Percentiles rank a stretch among this genome's conserved stretches.
These are phyloP conservation scores for Solanum sparsipilum DNA, from an alignment of 257 asterid species.

Conservation along the genomic window DNA sequence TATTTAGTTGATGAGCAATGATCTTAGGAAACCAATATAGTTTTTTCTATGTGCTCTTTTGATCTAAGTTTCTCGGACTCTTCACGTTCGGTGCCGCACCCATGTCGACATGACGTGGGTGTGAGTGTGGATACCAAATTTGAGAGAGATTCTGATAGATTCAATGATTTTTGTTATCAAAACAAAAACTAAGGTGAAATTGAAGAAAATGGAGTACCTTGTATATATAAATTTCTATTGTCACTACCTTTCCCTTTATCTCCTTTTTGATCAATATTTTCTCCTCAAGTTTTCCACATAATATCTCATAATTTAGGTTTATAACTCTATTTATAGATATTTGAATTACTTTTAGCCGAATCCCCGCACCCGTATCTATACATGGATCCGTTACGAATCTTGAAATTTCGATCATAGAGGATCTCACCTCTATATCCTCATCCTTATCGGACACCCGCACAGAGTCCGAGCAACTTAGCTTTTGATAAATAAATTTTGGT, in stretches of 20 bases:
- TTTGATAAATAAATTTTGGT: not conserved
- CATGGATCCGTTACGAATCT: not conserved
- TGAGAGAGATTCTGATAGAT: not conserved
- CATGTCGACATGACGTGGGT: not conserved
- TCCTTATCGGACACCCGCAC: not conserved
- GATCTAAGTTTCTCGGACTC: not conserved
- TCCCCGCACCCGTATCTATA: not conserved
- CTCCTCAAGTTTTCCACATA: not conserved
- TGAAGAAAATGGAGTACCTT: not conserved
- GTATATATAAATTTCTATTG: not conserved
- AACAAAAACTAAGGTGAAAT: not conserved
- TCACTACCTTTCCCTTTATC: not conserved
- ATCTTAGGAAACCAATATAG: not conserved
- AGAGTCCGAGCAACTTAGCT: not conserved
- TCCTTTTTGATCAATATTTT: too few species aligned
- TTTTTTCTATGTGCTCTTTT: not conserved
- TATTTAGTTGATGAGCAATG: not conserved
- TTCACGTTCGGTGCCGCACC: not conserved
- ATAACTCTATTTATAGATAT: not conserved
- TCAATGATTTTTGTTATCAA: too few species aligned
- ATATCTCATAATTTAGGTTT: not conserved
- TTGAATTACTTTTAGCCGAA: not conserved
- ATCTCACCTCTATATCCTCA: not conserved
- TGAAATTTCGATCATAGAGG: not conserved
- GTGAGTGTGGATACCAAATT: not conserved